Evolutionary conservation across 768 basidiomycete genomes (phyloP).

Genomic region (Rhodotorula diobovata): DNA sequence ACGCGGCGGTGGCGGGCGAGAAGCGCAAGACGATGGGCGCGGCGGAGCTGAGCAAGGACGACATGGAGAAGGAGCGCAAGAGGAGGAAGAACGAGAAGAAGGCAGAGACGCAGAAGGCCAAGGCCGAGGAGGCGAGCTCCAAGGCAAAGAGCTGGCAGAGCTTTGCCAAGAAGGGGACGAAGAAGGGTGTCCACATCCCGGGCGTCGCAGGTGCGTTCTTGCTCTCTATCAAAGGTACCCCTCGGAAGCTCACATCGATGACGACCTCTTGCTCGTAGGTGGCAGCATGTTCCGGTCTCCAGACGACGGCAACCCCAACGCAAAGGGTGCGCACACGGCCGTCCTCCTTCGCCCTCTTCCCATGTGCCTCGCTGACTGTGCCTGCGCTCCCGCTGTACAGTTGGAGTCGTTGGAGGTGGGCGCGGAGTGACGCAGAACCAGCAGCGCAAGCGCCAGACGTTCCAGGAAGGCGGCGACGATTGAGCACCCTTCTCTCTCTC

Average conservation of each 20-base stretch:
- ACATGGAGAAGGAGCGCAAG: slow-evolving; percentile 73
- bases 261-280: slow-evolving; percentile 48
- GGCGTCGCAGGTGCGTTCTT: slow-evolving; percentile 56
- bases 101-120: slow-evolving; percentile 70
- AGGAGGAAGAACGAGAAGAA: slow-evolving; percentile 97
- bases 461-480: slow-evolving; percentile 53
- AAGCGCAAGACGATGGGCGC: slow-evolving; percentile 60
- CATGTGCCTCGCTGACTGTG: slow-evolving; percentile 31
- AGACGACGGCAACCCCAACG: slow-evolving; percentile 67
- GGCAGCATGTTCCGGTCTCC: slow-evolving; percentile 93
- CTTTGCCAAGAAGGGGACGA: slow-evolving; percentile 89
- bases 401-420: slow-evolving; percentile 86
- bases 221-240: not conserved
- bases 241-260: fast-evolving
- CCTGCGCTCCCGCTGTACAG: slow-evolving; percentile 49
- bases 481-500: not conserved
- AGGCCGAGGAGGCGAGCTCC: slow-evolving; percentile 77
- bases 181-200: slow-evolving; percentile 86
- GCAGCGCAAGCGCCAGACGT: slow-evolving; percentile 71
- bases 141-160: slow-evolving; percentile 90
- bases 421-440: slow-evolving; percentile 78
- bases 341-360: slow-evolving; percentile 15
- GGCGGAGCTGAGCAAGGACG: slow-evolving; percentile 56
- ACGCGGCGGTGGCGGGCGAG: not conserved
- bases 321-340: slow-evolving; percentile 58